Evolutionary conservation across 257 asterid species (phyloP), one percentile per base, ranked within the genome.

Genomic region (Penstemon davidsonii): DNA sequence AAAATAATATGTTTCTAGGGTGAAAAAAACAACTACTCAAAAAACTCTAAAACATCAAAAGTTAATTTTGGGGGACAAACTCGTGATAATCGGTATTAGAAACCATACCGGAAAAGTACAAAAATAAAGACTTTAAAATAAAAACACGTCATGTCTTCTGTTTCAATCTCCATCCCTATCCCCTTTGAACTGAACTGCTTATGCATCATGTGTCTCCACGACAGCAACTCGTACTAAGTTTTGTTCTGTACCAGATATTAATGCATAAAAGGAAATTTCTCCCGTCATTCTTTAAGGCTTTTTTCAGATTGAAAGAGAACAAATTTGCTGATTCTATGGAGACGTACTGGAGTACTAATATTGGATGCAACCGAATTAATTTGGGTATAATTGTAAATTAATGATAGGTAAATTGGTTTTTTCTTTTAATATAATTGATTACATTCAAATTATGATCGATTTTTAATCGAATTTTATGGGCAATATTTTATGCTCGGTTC

Each of bases 241-340:
- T 38, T 58, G 66, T 60, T 60, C 59, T 70, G 25, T 39, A 49
- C 73, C 73, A 15, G 10, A 15, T 4, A 67, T 68, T 50, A 69
- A 9, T 75, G 72, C 74, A 50, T 7, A 43, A 11, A 61, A 61
- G 15, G 7, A 12, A n/a, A 38, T 53, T 6, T 60, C 40, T 59
- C 6, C 3, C 15, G 12, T n/a, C 60, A 42, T 33, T 55, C 6
- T 43, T 67, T 19, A n/a, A 36, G 45, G 12, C 37, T 49, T 12
- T 64, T 7, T 41, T 5, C 0, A 2, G 1, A 4, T 55, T 5
- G 25, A 55, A 15, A 5, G 37, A 2, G 38, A 15, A 15, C 4
- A 55, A 12, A 45, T 18, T 19, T 63, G 42, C 43, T 45, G 38
- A 15, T 55, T 55, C 6, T 4, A 6, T 55, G 37, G 37, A 25